These are phyloP conservation scores for Yamadazyma friedrichii DNA, from an alignment of 1,139 yeast genomes.

Conservation along the genomic window DNA sequence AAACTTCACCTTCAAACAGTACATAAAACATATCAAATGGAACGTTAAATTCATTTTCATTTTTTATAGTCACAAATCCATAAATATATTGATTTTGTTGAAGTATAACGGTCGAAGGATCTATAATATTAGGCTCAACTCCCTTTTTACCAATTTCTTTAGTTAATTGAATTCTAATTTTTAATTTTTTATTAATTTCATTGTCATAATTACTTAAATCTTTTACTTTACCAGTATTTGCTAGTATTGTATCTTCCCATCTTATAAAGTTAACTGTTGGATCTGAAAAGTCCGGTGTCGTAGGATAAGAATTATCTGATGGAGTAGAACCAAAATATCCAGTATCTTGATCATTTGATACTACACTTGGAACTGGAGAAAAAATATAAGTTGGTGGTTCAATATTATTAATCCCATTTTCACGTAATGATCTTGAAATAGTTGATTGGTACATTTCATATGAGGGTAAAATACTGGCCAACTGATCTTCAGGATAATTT, in stretches of 20 bases:
- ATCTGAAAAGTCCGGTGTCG: slow-evolving; percentile 5
- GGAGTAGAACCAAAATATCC: slow-evolving; percentile 2
- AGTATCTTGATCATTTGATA: background rate
- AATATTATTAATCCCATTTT: background rate
- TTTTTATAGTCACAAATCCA: slow-evolving; percentile 35
- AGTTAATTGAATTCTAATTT: slow-evolving; percentile 30
- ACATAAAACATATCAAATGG: slow-evolving; percentile 42
- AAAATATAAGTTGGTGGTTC: slow-evolving; percentile 10
- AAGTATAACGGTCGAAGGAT: slow-evolving; percentile 29
- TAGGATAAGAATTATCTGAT: background rate
- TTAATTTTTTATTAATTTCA: slow-evolving; percentile 26
- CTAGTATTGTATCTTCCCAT: slow-evolving; percentile 30
- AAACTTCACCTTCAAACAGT: slow-evolving; percentile 27
- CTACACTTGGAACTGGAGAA: slow-evolving; percentile 1
- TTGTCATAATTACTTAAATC: slow-evolving; percentile 31
- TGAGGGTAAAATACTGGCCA: slow-evolving; percentile 40
- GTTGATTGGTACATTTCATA: slow-evolving; percentile 43
- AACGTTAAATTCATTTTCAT: slow-evolving; percentile 25
- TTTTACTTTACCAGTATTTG: slow-evolving; percentile 36
- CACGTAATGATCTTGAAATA: slow-evolving; percentile 17
- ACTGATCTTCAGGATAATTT: background rate
- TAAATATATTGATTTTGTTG: slow-evolving; percentile 37
- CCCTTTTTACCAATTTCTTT: slow-evolving; percentile 32
- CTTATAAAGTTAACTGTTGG: slow-evolving; percentile 13
- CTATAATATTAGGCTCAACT: slow-evolving; percentile 25